These are phyloP conservation scores for Paramecium primaurelia DNA, from an alignment of 73 alveolate species.

Conservation along the genomic window DNA sequence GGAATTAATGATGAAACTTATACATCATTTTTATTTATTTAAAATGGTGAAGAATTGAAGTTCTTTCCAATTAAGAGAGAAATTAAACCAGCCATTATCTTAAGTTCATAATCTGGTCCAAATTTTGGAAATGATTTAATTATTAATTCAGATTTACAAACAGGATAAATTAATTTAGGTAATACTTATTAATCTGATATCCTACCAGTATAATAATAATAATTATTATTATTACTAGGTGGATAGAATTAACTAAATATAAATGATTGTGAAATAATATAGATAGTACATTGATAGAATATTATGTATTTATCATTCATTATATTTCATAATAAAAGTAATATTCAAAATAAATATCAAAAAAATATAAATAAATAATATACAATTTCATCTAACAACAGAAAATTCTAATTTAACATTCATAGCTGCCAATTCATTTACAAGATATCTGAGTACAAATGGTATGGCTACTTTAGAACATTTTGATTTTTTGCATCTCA, in stretches of 20 bases:
- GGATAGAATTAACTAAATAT: neutral
- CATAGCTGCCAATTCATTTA: slow-evolving; percentile 98
- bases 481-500: slow-evolving; percentile 80
- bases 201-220: neutral
- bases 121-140: neutral
- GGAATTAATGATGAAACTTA: neutral
- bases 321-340: neutral
- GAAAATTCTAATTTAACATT: slow-evolving; percentile 85
- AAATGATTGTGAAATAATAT: neutral
- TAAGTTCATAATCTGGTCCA: neutral
- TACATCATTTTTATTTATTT: neutral
- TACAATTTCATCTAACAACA: neutral
- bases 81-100: neutral
- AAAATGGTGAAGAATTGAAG: neutral
- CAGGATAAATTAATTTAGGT: neutral
- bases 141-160: neutral
- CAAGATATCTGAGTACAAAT: slow-evolving; percentile 90
- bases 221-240: neutral
- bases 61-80: neutral
- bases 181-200: neutral
- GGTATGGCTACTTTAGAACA: slow-evolving; percentile 94
- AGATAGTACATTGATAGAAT: neutral
- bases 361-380: neutral
- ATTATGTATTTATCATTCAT: no score
- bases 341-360: neutral